phyloP scores from a whole-genome alignment of 345 rosid genomes.

The Sisymbrium altissimum region DNA sequence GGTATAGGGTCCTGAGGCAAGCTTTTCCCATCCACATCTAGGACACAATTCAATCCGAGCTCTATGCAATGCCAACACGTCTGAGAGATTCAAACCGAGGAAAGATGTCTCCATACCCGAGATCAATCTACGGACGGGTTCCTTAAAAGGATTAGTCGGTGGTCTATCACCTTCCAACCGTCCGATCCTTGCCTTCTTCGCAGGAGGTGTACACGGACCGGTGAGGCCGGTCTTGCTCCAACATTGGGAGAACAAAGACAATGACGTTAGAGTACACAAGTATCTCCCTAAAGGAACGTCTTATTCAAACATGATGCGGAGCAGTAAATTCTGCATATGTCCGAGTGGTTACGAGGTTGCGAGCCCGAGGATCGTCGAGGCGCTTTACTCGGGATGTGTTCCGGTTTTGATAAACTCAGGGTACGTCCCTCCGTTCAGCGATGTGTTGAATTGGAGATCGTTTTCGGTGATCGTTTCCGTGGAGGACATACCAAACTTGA shows the following conservation, averaged over 20 bases:
- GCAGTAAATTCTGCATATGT: conserved; percentile 79
- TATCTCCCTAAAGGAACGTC: conserved; percentile 74
- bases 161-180: conserved; percentile 80
- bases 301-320: conserved; percentile 71
- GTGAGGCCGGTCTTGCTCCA: conserved; percentile 74
- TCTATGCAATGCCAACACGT: conserved; percentile 16
- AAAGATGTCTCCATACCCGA: conserved; percentile 88
- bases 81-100: conserved; percentile 70
- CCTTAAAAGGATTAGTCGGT: conserved; percentile 55
- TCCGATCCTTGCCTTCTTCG: conserved; percentile 80
- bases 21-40: conserved; percentile 50
- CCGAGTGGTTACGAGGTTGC: conserved; percentile 97
- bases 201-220: conserved; percentile 94
- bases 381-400: conserved; percentile 79
- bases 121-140: conserved; percentile 63
- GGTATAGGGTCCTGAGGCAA: conserved; percentile 44
- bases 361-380: conserved; percentile 81
- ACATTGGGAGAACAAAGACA: conserved; percentile 82
- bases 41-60: conserved; percentile 38
- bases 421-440: conserved; percentile 84
- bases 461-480: conserved; percentile 67
- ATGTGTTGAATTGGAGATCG: conserved; percentile 75
- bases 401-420: conserved; percentile 82
- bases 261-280: conserved; percentile 55
- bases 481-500: conserved; percentile 68